Percentiles rank a stretch among this genome's conserved stretches.
Evolutionary conservation across 1,284 basidiomycete species (phyloP).

Genomic region (Gastroboletus turbinatus): DNA sequence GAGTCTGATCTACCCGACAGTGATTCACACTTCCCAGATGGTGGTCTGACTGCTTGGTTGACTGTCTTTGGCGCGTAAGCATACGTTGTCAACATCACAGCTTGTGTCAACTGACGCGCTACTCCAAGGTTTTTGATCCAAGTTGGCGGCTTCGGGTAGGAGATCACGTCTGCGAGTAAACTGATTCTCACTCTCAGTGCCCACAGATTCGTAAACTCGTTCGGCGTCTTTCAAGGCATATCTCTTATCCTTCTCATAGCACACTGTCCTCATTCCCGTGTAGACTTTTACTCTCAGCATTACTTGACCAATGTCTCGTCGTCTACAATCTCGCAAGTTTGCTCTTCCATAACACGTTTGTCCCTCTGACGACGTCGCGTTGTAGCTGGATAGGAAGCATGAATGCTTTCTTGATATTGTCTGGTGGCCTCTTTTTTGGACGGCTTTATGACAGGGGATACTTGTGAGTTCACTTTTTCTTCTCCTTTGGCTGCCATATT

Average conservation of each 20-base stretch:
- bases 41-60: slow-evolving; percentile 28
- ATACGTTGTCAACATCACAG: not conserved
- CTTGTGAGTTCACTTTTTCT: slow-evolving; percentile 29
- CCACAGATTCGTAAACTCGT: slow-evolving; percentile 37
- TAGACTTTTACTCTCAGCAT: slow-evolving; percentile 37
- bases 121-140: slow-evolving; percentile 31
- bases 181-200: not conserved
- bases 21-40: slow-evolving; percentile 22
- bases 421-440: slow-evolving; percentile 37
- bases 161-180: not conserved
- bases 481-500: not conserved
- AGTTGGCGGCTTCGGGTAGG: slow-evolving; percentile 39
- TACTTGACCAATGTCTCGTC: slow-evolving; percentile 37
- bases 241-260: not conserved
- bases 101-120: slow-evolving; percentile 3
- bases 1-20: not conserved
- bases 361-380: not conserved
- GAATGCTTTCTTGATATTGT: slow-evolving; percentile 42
- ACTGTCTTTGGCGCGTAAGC: slow-evolving; percentile 31
- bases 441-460: slow-evolving; percentile 38
- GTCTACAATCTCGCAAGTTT: slow-evolving; percentile 37
- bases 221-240: slow-evolving; percentile 44
- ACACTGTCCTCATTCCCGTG: not conserved
- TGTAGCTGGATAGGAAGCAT: slow-evolving; percentile 52
- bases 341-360: not conserved